phyloP scores from a whole-genome alignment of 108 stramenopile species.

The Seminavis robusta region DNA sequence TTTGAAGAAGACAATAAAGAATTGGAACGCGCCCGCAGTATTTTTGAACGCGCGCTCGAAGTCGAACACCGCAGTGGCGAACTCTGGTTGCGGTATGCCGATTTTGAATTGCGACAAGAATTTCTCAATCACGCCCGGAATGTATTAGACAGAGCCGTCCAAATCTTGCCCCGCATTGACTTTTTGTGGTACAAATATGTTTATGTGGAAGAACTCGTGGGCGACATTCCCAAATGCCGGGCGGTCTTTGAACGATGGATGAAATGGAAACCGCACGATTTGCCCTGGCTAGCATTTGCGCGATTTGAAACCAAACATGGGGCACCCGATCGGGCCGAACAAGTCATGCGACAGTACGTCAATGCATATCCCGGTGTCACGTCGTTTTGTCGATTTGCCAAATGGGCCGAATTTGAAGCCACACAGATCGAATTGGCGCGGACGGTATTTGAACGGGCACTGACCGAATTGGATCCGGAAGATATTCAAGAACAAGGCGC shows the following conservation, averaged over 20 bases:
- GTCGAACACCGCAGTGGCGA: slow-evolving; percentile 88
- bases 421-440: slow-evolving; percentile 90
- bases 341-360: slow-evolving; percentile 88
- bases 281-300: slow-evolving; percentile 93
- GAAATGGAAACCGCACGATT: slow-evolving; percentile 98
- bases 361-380: slow-evolving; percentile 85
- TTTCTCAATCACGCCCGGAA: slow-evolving; percentile 98
- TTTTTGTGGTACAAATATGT: slow-evolving; percentile 99
- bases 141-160: slow-evolving; percentile 95
- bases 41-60: slow-evolving; percentile 98
- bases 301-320: slow-evolving; percentile 93
- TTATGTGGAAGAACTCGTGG: slow-evolving; percentile 99
- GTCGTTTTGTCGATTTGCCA: slow-evolving; percentile 93
- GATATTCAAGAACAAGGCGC: slow-evolving; percentile 83
- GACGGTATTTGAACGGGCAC: slow-evolving; percentile 88
- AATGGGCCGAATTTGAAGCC: slow-evolving; percentile 97
- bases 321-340: slow-evolving; percentile 64
- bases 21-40: slow-evolving; percentile 91
- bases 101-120: slow-evolving; percentile 98
- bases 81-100: slow-evolving; percentile 96
- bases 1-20: slow-evolving; percentile 99
- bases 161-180: slow-evolving; percentile 93
- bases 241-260: slow-evolving; percentile 99
- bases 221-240: slow-evolving; percentile 89
- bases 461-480: slow-evolving; percentile 91